A percentile compares a stretch with the other conserved stretches of the same genome.
Evolutionary conservation across 2,329 filamentous ascomycete genomes (phyloP).

Genomic region (Colletotrichum gloeosporioides): DNA sequence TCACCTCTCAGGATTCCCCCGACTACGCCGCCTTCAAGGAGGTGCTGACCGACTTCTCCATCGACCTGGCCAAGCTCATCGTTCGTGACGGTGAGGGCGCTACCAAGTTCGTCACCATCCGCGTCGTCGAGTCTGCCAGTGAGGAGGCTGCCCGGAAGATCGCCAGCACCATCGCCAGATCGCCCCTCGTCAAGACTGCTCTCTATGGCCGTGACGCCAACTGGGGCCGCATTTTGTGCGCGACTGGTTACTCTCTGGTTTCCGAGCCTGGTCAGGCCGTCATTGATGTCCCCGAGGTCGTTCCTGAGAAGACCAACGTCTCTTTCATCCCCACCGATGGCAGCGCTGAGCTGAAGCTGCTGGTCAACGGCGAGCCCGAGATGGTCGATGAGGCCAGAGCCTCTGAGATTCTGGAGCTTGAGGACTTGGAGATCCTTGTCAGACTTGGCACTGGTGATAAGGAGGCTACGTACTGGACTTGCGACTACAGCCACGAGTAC

Average conservation of each 20-base stretch:
- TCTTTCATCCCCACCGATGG: constrained; percentile 81
- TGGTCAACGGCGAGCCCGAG: constrained; percentile 83
- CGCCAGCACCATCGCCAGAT: constrained; percentile 87
- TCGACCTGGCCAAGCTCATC: constrained; percentile 87
- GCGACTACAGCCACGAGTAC: constrained; percentile 86
- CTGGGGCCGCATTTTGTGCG: constrained; percentile 96
- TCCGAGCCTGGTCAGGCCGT: constrained; percentile 61
- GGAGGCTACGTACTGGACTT: constrained; percentile 81
- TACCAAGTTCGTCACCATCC: constrained; percentile 96
- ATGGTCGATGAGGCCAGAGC: constrained; percentile 78
- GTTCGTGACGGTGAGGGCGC: constrained; percentile 97
- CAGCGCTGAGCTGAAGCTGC: constrained; percentile 75
- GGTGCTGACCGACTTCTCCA: constrained; percentile 78
- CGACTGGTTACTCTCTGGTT: constrained; percentile 80
- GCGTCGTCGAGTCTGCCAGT: constrained; percentile 74
- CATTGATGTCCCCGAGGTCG: constrained; percentile 67
- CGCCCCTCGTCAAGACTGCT: constrained; percentile 94
- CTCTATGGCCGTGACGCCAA: constrained; percentile 97
- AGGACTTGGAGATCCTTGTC: constrained; percentile 82
- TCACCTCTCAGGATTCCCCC: constrained; percentile 56
- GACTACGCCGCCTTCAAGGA: constrained; percentile 76
- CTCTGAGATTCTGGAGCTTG: constrained; percentile 76
- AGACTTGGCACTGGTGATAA: constrained; percentile 71
- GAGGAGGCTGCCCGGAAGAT: constrained; percentile 78
- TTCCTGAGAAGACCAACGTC: constrained; percentile 75